phyloP scores from a whole-genome alignment of 352 stramenopile genomes.

The Plasmopara halstedii region DNA sequence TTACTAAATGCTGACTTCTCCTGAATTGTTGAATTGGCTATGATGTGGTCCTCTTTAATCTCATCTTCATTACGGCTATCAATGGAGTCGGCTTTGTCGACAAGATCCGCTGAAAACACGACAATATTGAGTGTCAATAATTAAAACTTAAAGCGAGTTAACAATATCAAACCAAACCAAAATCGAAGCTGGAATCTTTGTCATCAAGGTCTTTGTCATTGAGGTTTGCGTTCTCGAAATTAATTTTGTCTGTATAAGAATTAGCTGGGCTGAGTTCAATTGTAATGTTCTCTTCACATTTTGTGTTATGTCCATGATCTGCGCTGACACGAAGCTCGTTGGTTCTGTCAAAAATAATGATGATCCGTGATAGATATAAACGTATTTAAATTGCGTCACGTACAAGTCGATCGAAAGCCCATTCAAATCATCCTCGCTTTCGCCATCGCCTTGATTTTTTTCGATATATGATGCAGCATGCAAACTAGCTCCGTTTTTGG shows the following conservation, averaged over 20 bases:
- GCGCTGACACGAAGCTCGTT: constrained; percentile 15
- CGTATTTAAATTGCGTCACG: constrained; percentile 2
- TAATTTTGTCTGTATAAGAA: neutral
- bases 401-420: constrained; percentile 64
- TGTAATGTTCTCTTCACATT: constrained; percentile 1
- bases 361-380: constrained; percentile 14
- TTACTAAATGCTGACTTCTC: neutral
- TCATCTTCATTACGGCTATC: constrained; percentile 10
- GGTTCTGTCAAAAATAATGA: constrained; percentile 25
- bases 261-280: neutral
- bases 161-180: constrained; percentile 25
- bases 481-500: neutral
- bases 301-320: neutral
- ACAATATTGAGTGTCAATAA: neutral
- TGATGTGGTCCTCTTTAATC: neutral
- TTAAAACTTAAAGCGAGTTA: neutral
- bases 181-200: constrained; percentile 37
- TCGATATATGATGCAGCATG: neutral
- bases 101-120: constrained; percentile 25
- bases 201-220: constrained; percentile 2
- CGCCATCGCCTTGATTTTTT: neutral
- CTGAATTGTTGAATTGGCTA: neutral
- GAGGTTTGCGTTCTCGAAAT: constrained; percentile 2
- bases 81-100: constrained; percentile 20
- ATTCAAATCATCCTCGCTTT: constrained; percentile 11